A percentile compares a stretch with the other conserved stretches of the same genome.
phyloP scores from a whole-genome alignment of 345 rosid species.

The Jatropha curcas region DNA sequence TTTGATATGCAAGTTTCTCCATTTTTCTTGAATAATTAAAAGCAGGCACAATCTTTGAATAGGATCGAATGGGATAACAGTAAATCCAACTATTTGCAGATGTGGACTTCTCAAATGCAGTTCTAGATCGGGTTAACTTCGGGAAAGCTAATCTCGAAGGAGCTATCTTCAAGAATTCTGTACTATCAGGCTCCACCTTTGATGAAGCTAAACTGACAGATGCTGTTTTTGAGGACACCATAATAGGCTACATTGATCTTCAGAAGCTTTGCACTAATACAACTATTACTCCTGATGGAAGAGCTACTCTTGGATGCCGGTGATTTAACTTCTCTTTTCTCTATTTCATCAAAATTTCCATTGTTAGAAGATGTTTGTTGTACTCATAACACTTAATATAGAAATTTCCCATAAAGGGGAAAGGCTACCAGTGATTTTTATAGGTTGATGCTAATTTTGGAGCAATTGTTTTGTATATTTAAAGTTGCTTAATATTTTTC shows the following conservation, averaged over 20 bases:
- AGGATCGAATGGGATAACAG: not conserved
- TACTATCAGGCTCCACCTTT: conserved; percentile 82
- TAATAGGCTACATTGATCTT: conserved; percentile 70
- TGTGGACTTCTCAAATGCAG: conserved; percentile 80
- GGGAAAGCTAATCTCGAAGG: conserved; percentile 74
- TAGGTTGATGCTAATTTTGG: not conserved
- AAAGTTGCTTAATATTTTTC: not conserved
- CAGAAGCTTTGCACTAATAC: conserved; percentile 61
- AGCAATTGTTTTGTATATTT: not conserved
- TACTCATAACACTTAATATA: not conserved
- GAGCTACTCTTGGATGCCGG: conserved; percentile 62
- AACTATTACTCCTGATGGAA: conserved; percentile 46
- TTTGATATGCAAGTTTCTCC: not conserved
- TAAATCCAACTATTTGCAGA: conserved; percentile 42
- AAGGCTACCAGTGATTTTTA: not conserved
- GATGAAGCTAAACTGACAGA: conserved; percentile 63
- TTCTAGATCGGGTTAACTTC: conserved; percentile 81
- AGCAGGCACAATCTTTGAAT: no score
- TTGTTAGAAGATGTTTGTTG: not conserved
- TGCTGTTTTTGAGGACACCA: conserved; percentile 68
- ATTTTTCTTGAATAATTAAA: no score
- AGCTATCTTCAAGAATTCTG: conserved; percentile 73
- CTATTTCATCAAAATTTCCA: not conserved
- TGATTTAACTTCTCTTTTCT: conserved; percentile 23
- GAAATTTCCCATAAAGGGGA: not conserved